Conservation (phyloP, 2,329 filamentous ascomycete genomes). For the Penicillium palitans region DNA sequence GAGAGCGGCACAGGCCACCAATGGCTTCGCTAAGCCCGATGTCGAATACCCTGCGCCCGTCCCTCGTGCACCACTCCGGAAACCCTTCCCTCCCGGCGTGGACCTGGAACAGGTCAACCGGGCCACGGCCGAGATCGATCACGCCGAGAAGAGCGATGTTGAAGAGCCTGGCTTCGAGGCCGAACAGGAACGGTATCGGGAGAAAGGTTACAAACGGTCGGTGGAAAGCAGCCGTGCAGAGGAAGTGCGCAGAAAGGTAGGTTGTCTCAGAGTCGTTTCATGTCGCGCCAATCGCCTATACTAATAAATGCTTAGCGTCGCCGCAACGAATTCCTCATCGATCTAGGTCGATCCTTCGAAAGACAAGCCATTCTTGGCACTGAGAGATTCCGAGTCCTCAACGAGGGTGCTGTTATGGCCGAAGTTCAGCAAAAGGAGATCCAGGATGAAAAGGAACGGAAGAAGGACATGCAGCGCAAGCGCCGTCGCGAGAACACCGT, state of each 20-base stretch:
- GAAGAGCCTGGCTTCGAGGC: constrained; percentile 55
- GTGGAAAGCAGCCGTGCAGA: constrained; percentile 67
- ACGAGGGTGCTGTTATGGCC: constrained; percentile 77
- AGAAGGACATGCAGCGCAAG: constrained; percentile 99
- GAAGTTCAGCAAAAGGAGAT: constrained; percentile 89
- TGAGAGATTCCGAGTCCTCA: constrained; percentile 71
- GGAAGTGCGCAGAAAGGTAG: constrained; percentile 61
- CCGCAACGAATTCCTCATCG: constrained; percentile 56
- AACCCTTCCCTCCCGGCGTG: constrained; percentile 23
- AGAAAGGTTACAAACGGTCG: constrained; percentile 64
- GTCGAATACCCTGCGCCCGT: constrained; percentile 6
- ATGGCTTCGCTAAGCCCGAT: constrained; percentile 18
- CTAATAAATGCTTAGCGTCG: constrained; percentile 54
- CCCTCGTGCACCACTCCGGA: constrained; percentile 16
- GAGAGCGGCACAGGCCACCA: constrained; percentile 13
- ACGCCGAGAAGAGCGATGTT: constrained; percentile 57
- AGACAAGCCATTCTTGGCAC: constrained; percentile 70
- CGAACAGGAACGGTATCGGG: constrained; percentile 56
- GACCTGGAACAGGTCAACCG: constrained; percentile 69
- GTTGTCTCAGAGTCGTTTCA: constrained; percentile 31
- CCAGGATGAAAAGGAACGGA: constrained; percentile 94
- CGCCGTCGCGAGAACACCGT: constrained; percentile 91
- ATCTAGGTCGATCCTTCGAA: constrained; percentile 60
- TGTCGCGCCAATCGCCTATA: constrained; percentile 4
- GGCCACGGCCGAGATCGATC: constrained; percentile 61